Evolutionary conservation across 2,329 filamentous ascomycete species (phyloP), one percentile per base, ranked within the genome.

Genomic region (Domatiomyces globalis): DNA sequence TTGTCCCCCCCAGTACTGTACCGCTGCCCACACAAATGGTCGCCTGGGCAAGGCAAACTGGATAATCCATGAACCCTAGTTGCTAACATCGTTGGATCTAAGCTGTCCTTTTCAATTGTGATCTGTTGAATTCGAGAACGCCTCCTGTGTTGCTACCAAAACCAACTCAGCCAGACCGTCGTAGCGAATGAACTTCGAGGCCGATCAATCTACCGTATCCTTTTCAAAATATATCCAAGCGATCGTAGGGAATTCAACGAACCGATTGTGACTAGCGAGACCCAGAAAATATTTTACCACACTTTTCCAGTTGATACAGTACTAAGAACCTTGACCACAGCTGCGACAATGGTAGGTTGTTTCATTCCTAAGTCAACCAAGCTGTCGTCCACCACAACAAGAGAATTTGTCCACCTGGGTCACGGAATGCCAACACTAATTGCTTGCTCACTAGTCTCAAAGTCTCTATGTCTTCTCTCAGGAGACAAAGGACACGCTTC

Each of bases 391-490:
- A 15, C 33, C 33, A 39, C 12, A 15, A 15, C 3, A 6, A 25
- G 33, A 39, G 15, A 39, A 39, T 39, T 39, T 15, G 29, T 12
- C 29, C 10, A 9, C 7, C 29, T 33, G 7, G 29, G 29, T 9
- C 29, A 33, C 29, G 8, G 33, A 25, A 25, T 3, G 22, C 22
- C 6, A 25, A 25, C 15, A 39, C 33, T 39, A 39, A 39, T 39
- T 5, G 33, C 33, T 15, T 39, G 4, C 1, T 39, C 2, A 15
- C 33, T 10, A 39, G 33, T 39, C 33, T 15, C 33, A 15, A 56
- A 78, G 88, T 61, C 78, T 96, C 56, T 96, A 95, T 73, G 87
- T 85, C 54, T 94, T 96, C 78, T 94, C 88, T 29, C 79, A 81
- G 58, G 87, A 92, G 71, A 95, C 87, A 45, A 92, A 84, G 70